A percentile compares a stretch with the other conserved stretches of the same genome.
Evolutionary conservation across 257 asterid species (phyloP).

Genomic region (Galeopsis tetrahit): DNA sequence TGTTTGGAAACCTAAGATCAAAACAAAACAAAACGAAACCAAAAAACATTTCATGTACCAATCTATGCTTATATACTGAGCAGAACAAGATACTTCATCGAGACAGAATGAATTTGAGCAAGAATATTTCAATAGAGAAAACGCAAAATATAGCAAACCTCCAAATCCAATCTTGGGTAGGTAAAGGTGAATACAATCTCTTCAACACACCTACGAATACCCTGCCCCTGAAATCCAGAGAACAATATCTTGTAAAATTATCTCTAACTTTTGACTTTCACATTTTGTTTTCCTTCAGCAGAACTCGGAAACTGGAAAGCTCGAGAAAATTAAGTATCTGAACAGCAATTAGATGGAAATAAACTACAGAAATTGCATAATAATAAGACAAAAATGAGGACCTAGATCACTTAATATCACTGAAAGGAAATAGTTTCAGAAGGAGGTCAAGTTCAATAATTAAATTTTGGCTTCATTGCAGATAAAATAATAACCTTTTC

Average conservation of each 20-base stretch:
- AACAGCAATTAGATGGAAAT: constrained; percentile 7
- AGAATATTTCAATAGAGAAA: background rate
- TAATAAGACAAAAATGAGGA: background rate
- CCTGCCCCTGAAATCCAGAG: constrained; percentile 52
- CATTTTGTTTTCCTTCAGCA: constrained; percentile 1
- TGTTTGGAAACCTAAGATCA: constrained; percentile 80
- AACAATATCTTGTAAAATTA: constrained; percentile 1
- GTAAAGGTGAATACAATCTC: constrained; percentile 85
- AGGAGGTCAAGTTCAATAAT: background rate
- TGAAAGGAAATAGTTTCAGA: constrained; percentile 13
- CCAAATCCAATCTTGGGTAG: constrained; percentile 94
- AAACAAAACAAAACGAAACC: background rate
- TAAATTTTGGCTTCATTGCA: background rate
- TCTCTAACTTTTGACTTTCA: background rate
- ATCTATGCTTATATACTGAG: constrained; percentile 7
- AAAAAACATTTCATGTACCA: constrained; percentile 16
- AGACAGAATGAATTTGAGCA: background rate
- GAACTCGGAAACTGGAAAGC: constrained; percentile 8
- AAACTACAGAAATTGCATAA: constrained; percentile 1
- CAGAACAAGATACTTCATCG: constrained; percentile 11
- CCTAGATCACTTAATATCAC: constrained; percentile 2
- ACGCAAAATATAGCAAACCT: constrained; percentile 51
- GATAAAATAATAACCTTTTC: no score
- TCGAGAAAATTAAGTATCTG: constrained; percentile 3
- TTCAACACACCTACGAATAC: constrained; percentile 77